Evolutionary conservation across 1,284 basidiomycete genomes (phyloP), one percentile per base, ranked within the genome.

Genomic region (Melampsora abietis-canadensis): DNA sequence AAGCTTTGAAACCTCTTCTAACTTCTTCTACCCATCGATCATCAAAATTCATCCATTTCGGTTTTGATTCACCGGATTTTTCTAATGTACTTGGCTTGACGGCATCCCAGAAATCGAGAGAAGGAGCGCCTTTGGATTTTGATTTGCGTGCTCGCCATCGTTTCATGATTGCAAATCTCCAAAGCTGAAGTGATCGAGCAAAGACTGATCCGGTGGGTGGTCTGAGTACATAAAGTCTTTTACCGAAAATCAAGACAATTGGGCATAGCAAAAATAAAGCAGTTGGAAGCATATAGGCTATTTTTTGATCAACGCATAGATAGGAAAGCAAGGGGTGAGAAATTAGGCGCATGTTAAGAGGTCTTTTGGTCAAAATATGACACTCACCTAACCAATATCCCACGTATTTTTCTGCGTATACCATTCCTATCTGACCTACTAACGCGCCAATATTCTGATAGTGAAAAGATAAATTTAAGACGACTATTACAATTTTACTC

Each of bases 11-110:
- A 1, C 90, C 91, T 79, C 91, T 87, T 74, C 85, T 85, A 66
- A 94, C 87, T 81, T 94, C 92, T 70, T 92, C 90, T 17, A 94
- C 90, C 87, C 88, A 92, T 51, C 84, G 80, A 79, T 91, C 90
- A 78, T 91, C 88, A 70, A 82, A 85, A 7, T 80, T 83, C 80
- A 84, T 83, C 84, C 82, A 85, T 10, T 68, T 19, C 0, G 83
- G 83, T 59, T 79, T 79, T 65, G 80, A 77, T 48, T 78, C 78
- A 17, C 30, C 78, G 75, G 59, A 21, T 75, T 77, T 91, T 10
- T 89, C 90, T 37, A 79, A 74, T 69, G 81, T 78, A n/a, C 79
- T 79, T 12, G 91, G 91, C 81, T 91, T 91, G 3, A 85, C 90
- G 60, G 79, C 83, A 69, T 92, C 89, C 92, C 92, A 94, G 83